Conservation (phyloP, 2,329 filamentous ascomycete genomes). For the Pseudocercospora cruenta region DNA sequence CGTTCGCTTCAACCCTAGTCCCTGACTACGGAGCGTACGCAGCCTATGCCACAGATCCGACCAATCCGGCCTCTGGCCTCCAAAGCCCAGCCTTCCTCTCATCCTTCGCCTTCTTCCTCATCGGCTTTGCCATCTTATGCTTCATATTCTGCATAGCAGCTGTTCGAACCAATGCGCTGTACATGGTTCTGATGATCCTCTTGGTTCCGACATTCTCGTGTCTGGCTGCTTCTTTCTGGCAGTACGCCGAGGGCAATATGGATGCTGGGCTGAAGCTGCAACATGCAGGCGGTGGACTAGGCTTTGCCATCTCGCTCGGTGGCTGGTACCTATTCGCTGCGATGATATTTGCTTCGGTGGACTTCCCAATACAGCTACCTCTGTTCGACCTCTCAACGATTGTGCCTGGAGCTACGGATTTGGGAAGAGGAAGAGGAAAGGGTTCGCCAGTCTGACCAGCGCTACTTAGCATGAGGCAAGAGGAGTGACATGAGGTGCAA, state of each 20-base stretch:
- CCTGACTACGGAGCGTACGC: slow-evolving; percentile 55
- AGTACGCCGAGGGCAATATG: slow-evolving; percentile 32
- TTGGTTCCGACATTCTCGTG: slow-evolving; percentile 62
- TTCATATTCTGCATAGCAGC: slow-evolving; percentile 70
- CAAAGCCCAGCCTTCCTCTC: slow-evolving; percentile 43
- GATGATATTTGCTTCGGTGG: slow-evolving; percentile 56
- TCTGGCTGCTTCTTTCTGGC: slow-evolving; percentile 64
- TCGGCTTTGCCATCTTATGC: slow-evolving; percentile 67
- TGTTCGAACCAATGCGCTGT: slow-evolving; percentile 71
- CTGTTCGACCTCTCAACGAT: slow-evolving; percentile 25
- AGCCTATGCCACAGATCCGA: slow-evolving; percentile 38
- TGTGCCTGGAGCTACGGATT: slow-evolving; percentile 22
- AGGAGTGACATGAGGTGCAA: too few species aligned
- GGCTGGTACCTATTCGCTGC: slow-evolving; percentile 59
- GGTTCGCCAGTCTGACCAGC: background rate
- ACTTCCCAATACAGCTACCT: slow-evolving; percentile 57
- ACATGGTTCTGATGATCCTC: slow-evolving; percentile 68
- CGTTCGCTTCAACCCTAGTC: slow-evolving; percentile 52
- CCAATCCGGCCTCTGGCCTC: slow-evolving; percentile 31
- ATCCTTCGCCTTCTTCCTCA: slow-evolving; percentile 63
- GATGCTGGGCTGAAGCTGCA: slow-evolving; percentile 11
- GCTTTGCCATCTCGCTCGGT: slow-evolving; percentile 51
- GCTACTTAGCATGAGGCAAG: background rate
- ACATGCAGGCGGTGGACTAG: slow-evolving; percentile 49
- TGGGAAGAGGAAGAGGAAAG: slow-evolving; percentile 6